A percentile compares a stretch with the other conserved stretches of the same genome.
These are phyloP conservation scores for Scheffersomyces parashehatae DNA, from an alignment of 1,139 yeast species.

Conservation along the genomic window DNA sequence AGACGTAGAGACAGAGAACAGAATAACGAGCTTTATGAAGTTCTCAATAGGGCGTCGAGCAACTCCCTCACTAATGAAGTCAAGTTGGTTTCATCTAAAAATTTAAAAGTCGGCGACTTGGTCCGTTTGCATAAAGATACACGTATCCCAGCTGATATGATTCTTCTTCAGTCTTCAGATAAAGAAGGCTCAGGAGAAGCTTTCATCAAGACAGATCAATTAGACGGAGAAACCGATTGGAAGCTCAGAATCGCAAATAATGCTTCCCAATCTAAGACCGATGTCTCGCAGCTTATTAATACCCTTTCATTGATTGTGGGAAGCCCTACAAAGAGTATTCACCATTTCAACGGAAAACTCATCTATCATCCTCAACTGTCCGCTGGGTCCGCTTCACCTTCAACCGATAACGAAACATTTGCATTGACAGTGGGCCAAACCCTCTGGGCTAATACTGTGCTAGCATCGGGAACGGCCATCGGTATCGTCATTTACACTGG, in stretches of 20 bases:
- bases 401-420: constrained; percentile 47
- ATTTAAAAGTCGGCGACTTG: constrained; percentile 82
- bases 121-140: constrained; percentile 80
- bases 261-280: constrained; percentile 61
- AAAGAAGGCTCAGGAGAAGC: constrained; percentile 71
- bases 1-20: constrained; percentile 89
- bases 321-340: constrained; percentile 82
- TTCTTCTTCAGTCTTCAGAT: constrained; percentile 82
- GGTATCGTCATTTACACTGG: constrained; percentile 94
- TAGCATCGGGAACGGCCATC: constrained; percentile 89
- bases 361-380: constrained; percentile 38
- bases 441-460: constrained; percentile 96
- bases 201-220: constrained; percentile 93
- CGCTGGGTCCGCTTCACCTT: constrained; percentile 18
- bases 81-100: constrained; percentile 55
- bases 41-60: constrained; percentile 43
- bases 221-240: constrained; percentile 99
- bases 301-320: constrained; percentile 62
- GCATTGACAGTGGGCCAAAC: constrained; percentile 89
- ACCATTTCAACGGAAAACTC: constrained; percentile 74
- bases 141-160: constrained; percentile 91
- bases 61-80: constrained; percentile 29
- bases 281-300: constrained; percentile 34
- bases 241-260: constrained; percentile 78
- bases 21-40: constrained; percentile 79